A percentile compares a stretch with the other conserved stretches of the same genome.
phyloP scores from a whole-genome alignment of 73 alveolate species.

The Paramecium sexaurelia region DNA sequence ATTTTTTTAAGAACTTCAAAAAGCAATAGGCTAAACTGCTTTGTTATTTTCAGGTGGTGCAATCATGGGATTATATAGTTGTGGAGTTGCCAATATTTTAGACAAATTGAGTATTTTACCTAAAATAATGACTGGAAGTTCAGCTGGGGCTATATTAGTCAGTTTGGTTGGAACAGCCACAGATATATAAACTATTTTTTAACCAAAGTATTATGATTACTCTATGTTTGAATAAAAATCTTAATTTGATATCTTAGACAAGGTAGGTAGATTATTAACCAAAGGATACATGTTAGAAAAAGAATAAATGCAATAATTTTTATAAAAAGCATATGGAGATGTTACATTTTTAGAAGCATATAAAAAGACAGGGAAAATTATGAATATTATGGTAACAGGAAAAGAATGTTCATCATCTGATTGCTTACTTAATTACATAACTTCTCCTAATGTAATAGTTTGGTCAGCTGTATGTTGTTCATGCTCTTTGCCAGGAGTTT shows the following conservation, averaged over 20 bases:
- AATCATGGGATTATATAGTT: constrained; percentile 78
- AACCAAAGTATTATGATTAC: constrained; percentile 1
- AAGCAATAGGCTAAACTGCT: constrained; percentile 83
- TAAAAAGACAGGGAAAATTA: constrained; percentile 72
- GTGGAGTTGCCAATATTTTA: constrained; percentile 76
- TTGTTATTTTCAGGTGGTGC: constrained; percentile 82
- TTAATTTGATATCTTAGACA: background rate
- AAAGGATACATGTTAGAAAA: constrained; percentile 73
- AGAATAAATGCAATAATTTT: constrained; percentile 1
- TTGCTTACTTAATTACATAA: constrained; percentile 78
- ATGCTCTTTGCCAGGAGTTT: constrained; percentile 77
- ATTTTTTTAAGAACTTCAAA: constrained; percentile 79
- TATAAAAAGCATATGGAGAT: constrained; percentile 67
- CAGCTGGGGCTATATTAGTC: constrained; percentile 83
- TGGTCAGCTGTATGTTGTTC: constrained; percentile 81
- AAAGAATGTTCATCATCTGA: constrained; percentile 61
- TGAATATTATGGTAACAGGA: constrained; percentile 82
- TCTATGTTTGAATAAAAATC: background rate
- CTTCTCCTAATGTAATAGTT: constrained; percentile 81
- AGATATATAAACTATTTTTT: constrained; percentile 41
- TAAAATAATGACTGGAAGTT: constrained; percentile 78
- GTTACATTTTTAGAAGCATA: constrained; percentile 82
- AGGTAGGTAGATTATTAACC: constrained; percentile 55
- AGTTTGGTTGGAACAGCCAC: constrained; percentile 63
- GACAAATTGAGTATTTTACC: constrained; percentile 78